A percentile compares a stretch with the other conserved stretches of the same genome.
These are phyloP conservation scores for Torulaspora franciscae DNA, from an alignment of 805 yeast species.

Conservation along the genomic window DNA sequence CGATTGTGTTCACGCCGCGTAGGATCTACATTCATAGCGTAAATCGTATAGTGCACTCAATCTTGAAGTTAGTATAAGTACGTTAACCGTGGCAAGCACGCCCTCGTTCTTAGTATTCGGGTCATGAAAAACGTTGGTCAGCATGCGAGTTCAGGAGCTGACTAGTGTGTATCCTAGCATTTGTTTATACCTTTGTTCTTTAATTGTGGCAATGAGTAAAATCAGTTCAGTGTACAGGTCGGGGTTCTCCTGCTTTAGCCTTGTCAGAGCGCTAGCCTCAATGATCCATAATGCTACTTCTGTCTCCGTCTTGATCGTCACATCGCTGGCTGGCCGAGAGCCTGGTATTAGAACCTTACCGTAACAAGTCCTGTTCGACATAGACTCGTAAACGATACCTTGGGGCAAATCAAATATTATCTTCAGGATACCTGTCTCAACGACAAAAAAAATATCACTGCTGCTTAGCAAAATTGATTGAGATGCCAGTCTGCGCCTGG, in stretches of 20 bases:
- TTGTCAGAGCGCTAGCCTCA: conserved; percentile 42
- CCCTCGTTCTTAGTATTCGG: too few relatives aligned
- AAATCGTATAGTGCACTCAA: background rate
- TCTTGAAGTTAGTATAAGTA: background rate
- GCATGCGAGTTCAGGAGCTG: conserved; percentile 38
- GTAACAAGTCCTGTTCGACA: conserved; percentile 53
- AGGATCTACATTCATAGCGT: background rate
- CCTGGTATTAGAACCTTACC: conserved; percentile 41
- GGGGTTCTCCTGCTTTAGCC: conserved; percentile 45
- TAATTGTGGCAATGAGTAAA: conserved; percentile 54
- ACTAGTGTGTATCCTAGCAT: conserved; percentile 72
- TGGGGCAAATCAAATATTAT: conserved; percentile 47
- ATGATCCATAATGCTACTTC: conserved; percentile 69
- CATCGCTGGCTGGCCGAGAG: conserved; percentile 36
- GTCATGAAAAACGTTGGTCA: too few relatives aligned
- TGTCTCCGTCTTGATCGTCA: conserved; percentile 50
- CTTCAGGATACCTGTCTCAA: conserved; percentile 53
- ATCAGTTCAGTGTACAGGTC: conserved; percentile 60
- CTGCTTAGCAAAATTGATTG: conserved; percentile 42
- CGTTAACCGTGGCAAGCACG: background rate
- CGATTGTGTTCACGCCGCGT: too few relatives aligned
- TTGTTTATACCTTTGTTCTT: conserved; percentile 67
- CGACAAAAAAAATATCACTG: conserved; percentile 45
- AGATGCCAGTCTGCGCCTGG: conserved; percentile 44
- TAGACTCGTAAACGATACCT: conserved; percentile 41